Evolutionary conservation across 2,329 filamentous ascomycete genomes (phyloP), one percentile per base, ranked within the genome.

Genomic region (Karstenula rhodostoma): DNA sequence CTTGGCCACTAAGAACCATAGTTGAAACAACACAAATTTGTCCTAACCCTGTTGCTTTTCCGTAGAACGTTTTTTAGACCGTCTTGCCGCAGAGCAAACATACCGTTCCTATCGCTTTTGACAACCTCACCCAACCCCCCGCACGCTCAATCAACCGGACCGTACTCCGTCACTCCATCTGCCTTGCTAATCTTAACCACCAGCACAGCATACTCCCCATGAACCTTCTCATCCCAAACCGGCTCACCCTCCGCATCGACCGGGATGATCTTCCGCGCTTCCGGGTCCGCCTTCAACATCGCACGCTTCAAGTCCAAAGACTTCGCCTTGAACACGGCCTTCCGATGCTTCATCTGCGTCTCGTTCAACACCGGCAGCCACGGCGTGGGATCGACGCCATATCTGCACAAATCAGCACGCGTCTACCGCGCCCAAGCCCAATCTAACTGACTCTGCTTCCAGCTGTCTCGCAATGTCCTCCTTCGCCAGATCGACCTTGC

Each of bases 391-490:
- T 37, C n/a, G 2, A 44, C 23, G 42, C 17, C n/a, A 10, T 44
- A 44, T 23, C 42, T 44, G 4, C 8, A n/a, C 19, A 44, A 22
- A 9, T 22, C 10, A 12, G 23, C 15, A 22, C 10, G 4, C 13
- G 4, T 22, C 17, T 19, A 25, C 8, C 15, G 6, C 5, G 13
- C 8, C 23, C 17, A 23, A n/a, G 19, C 17, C 8, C 10, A 5
- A 19, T 10, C 3, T 22, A 12, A 50, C 48, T 32, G 27, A 54
- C 51, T 54, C 51, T 8, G 51, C 51, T 32, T 54, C 22, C 10
- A 54, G 51, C 23, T 43, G 51, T n/a, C 51, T 19, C 10, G 35
- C 51, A 12, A 54, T 23, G 25, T 54, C 40, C 37, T 54, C 51
- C 23, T 54, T 44, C 6, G 51, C 19, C 17, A 54, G 19, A 43